Evolutionary conservation across 768 basidiomycete species (phyloP).

Genomic region (Jaapia argillacea): DNA sequence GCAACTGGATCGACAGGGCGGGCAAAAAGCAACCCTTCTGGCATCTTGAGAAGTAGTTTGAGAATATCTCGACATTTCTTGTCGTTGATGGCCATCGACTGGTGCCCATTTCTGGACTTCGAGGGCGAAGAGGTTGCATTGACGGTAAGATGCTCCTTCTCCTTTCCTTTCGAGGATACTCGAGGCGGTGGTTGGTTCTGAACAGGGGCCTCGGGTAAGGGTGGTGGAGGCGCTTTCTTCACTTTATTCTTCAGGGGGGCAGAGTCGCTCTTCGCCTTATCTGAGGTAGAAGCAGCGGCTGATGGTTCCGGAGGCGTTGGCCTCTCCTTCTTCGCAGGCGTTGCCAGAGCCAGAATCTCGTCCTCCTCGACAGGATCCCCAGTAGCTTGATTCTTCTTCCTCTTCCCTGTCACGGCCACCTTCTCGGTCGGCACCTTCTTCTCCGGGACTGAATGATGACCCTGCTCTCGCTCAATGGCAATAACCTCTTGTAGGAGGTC

Average conservation of each 20-base stretch:
- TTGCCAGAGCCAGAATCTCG: constrained; percentile 51
- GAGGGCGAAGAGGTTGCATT: constrained; percentile 10
- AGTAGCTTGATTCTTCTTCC: constrained; percentile 37
- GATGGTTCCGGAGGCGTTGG: constrained; percentile 9
- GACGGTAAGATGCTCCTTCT: constrained; percentile 21
- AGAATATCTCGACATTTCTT: constrained; percentile 78
- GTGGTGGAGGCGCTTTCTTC: constrained; percentile 26
- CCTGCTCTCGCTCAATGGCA: constrained; percentile 64
- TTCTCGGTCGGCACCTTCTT: constrained; percentile 12
- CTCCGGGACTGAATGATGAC: too few relatives aligned
- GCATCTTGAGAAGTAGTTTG: constrained; percentile 44
- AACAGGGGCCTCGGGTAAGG: background rate
- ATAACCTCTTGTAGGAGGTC: constrained; percentile 76
- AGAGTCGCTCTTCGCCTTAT: background rate
- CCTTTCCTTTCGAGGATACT: constrained; percentile 29
- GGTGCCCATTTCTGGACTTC: constrained; percentile 11
- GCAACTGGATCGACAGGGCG: constrained; percentile 74
- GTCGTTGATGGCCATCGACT: constrained; percentile 52
- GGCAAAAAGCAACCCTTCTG: constrained; percentile 65
- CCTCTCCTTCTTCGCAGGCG: constrained; percentile 49
- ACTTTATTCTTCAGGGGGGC: background rate
- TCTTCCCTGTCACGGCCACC: constrained; percentile 29
- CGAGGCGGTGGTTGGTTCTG: constrained; percentile 3
- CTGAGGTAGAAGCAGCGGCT: constrained; percentile 12
- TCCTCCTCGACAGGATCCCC: constrained; percentile 36